Base-by-base conservation (phyloP, 306 rosid species). In the Cyclanthera cordifolia region DNA sequence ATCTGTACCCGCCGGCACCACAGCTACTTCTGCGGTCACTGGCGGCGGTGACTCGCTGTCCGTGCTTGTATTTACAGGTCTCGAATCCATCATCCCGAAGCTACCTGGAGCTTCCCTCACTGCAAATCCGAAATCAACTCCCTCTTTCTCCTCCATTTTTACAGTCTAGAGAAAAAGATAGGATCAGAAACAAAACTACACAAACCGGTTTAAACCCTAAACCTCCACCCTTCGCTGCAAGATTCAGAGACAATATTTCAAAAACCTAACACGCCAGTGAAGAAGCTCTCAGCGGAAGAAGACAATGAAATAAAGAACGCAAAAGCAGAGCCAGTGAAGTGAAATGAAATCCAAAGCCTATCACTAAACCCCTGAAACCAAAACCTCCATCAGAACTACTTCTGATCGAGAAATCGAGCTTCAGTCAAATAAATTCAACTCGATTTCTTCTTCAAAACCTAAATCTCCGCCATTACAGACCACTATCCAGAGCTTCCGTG, bases 141-240 rank as follows among this genome's bases (percentile, higher is more conserved):
- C 85, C 70, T 85, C 95, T 73, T 84, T 84, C 79, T 85, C 95
- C 97, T n/a, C n/a, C n/a, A 92, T 89, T 51, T 61, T 61, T 17
- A 61, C 30, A 20, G 48, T n/a, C 61, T 23, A 17, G 17, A 6
- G 43, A 21, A n/a, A 20, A 39, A 61, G 6, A 21, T 30, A 0
- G 27, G 48, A 19, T 61, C 49, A 11, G 13, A 60, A 61, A 8
- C 28, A 61, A 11, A 61, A 61, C 5, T 37, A 39, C 30, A 39
- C 5, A 61, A 61, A 37, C 43, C 25, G n/a, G n/a, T n/a, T 2
- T 8, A 27, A 27, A 27, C 30, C 72, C 25, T 50, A 52, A 28
- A 61, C 68, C 68, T 45, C n/a, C 67, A 60, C 11, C 1, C 24
- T 60, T 34, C 49, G 24, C 27, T 20, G 9, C 58, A 53, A 23